A percentile compares a stretch with the other conserved stretches of the same genome.
Conservation (phyloP, 2,329 filamentous ascomycete species). For the Pseudocercospora ulei region DNA sequence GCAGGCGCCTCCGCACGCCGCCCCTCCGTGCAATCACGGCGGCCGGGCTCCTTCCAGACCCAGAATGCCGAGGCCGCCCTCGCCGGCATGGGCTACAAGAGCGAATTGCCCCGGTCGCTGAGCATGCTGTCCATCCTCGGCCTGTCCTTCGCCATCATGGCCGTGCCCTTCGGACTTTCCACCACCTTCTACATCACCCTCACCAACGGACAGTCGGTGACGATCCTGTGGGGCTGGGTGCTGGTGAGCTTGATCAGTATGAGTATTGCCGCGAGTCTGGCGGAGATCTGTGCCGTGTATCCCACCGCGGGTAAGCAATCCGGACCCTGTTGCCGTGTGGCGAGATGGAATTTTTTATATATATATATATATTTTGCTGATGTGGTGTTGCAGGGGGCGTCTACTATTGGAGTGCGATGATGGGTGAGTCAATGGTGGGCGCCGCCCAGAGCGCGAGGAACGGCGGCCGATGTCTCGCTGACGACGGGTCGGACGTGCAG, state of each 20-base stretch:
- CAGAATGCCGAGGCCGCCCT: conserved; percentile 50
- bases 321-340: too few relatives aligned
- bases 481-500: too few relatives aligned
- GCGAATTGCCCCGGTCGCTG: conserved; percentile 55
- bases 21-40: conserved; percentile 15
- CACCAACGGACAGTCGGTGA: conserved; percentile 58
- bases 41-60: conserved; percentile 30
- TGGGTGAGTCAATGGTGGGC: conserved; percentile 34
- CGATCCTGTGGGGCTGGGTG: conserved; percentile 61
- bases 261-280: conserved; percentile 55
- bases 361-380: too few relatives aligned
- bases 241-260: conserved; percentile 55
- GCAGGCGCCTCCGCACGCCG: conserved; percentile 16
- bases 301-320: conserved; percentile 58
- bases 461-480: conserved; percentile 24
- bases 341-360: too few relatives aligned
- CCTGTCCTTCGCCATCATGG: conserved; percentile 65
- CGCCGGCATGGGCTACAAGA: conserved; percentile 58
- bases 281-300: conserved; percentile 60
- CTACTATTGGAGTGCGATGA: conserved; percentile 61
- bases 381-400: too few relatives aligned
- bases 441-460: not conserved
- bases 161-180: conserved; percentile 57
- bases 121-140: conserved; percentile 62
- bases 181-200: conserved; percentile 61